Conservation (phyloP, 1,284 basidiomycete species). For the Ustilago bromivora region DNA sequence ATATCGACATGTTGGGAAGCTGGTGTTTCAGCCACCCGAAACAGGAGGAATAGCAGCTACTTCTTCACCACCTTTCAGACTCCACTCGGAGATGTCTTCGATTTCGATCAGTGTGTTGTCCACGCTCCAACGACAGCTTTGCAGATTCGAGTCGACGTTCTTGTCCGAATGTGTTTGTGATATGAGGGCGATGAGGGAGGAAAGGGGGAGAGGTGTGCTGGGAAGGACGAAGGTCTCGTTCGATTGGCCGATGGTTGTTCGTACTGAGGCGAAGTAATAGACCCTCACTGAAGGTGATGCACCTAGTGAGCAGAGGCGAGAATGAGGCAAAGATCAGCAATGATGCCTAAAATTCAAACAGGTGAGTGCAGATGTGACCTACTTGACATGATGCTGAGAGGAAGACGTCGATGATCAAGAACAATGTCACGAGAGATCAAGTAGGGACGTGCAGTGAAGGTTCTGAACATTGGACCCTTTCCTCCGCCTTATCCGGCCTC, state of each 20-base stretch:
- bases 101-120: constrained; percentile 76
- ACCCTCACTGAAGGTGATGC: constrained; percentile 10
- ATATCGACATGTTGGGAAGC: constrained; percentile 14
- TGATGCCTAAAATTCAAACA: neutral
- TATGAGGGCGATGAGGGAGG: constrained; percentile 73
- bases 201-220: constrained; percentile 72
- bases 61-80: constrained; percentile 79
- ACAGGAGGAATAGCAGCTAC: constrained; percentile 85
- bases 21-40: constrained; percentile 72
- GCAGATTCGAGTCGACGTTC: constrained; percentile 9
- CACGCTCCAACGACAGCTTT: constrained; percentile 76
- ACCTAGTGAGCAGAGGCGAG: constrained; percentile 1
- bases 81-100: constrained; percentile 74
- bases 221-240: constrained; percentile 29
- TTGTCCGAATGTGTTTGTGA: constrained; percentile 60
- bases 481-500: neutral
- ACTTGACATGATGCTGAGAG: constrained; percentile 27
- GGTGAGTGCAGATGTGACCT: neutral
- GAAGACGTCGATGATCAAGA: neutral
- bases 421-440: neutral
- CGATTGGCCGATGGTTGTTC: constrained; percentile 36
- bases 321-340: neutral
- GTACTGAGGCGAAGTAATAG: constrained; percentile 45
- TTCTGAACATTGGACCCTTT: constrained; percentile 6
- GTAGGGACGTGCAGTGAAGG: constrained; percentile 8